Conservation (phyloP, 1,139 yeast genomes). For the Kluyveromyces sp. region DNA sequence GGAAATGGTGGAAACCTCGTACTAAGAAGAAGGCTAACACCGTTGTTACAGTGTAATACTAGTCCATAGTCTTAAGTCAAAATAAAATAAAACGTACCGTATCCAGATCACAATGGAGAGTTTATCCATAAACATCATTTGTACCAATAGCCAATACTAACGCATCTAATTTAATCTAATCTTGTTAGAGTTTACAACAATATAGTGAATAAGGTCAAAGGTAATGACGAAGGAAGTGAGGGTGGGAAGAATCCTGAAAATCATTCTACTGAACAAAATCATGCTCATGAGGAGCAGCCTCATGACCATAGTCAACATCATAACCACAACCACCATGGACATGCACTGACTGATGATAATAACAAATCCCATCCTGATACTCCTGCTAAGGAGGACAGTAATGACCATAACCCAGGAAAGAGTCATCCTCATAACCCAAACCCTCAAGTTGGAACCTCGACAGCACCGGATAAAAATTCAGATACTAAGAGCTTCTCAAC, state of each 20-base stretch:
- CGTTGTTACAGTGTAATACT: background rate
- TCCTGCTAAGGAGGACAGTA: background rate
- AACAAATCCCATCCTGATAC: background rate
- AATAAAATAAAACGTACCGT: background rate
- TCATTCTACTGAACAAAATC: background rate
- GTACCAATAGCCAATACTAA: constrained; percentile 1
- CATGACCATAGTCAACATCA: background rate
- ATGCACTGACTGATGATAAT: too few species aligned
- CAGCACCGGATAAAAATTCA: background rate
- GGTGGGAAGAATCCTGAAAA: background rate
- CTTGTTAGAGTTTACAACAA: constrained; percentile 3
- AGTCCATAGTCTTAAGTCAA: background rate
- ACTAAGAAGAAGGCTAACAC: background rate
- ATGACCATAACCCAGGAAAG: background rate
- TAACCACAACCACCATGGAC: background rate
- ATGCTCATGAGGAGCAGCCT: background rate
- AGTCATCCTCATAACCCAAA: background rate
- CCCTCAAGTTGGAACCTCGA: background rate
- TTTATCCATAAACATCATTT: too few species aligned
- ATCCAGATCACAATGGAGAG: constrained; percentile 1
- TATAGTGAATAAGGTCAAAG: constrained; percentile 3
- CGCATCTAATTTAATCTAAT: background rate
- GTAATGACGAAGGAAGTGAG: background rate
- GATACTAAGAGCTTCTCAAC: constrained; percentile 1
- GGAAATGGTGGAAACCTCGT: constrained; percentile 3